Percentiles rank a stretch among this genome's conserved stretches.
These are phyloP conservation scores for Sclerotinia spermophila DNA, from an alignment of 2,329 filamentous ascomycete species.

Conservation along the genomic window DNA sequence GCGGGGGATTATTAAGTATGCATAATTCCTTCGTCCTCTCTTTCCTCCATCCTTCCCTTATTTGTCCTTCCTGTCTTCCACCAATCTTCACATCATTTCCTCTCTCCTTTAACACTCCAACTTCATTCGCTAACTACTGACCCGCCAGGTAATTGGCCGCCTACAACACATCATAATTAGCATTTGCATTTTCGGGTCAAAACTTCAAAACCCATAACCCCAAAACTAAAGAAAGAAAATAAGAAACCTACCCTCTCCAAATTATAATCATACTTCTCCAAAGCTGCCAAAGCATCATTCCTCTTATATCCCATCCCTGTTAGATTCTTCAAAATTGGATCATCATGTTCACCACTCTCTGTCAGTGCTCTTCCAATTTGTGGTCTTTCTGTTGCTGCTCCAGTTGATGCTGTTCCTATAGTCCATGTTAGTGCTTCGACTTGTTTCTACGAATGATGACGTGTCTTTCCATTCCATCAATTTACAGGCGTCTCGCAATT, in stretches of 20 bases:
- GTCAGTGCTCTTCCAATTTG: slow-evolving; percentile 65
- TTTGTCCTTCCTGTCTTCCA: not conserved
- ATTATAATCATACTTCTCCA: slow-evolving; percentile 96
- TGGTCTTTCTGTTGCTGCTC: slow-evolving; percentile 35
- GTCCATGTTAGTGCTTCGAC: not conserved
- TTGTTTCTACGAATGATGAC: not conserved
- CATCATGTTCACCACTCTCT: slow-evolving; percentile 76
- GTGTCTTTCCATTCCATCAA: not conserved
- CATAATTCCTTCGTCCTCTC: not conserved
- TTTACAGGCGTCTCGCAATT: no score
- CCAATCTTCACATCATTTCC: not conserved
- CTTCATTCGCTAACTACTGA: not conserved
- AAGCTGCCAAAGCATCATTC: slow-evolving; percentile 67
- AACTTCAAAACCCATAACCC: not conserved
- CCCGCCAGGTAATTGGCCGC: slow-evolving; percentile 7
- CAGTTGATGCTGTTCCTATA: not conserved
- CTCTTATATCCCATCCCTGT: slow-evolving; percentile 86
- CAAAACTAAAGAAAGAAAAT: not conserved
- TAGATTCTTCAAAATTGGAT: slow-evolving; percentile 84
- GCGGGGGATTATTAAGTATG: slow-evolving; percentile 1
- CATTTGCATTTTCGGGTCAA: not conserved
- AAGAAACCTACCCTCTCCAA: slow-evolving; percentile 74
- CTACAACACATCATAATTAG: not conserved
- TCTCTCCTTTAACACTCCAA: not conserved
- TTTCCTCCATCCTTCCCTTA: not conserved